These are phyloP conservation scores for Pezicula rhizophila DNA, from an alignment of 2,329 filamentous ascomycete species.

Conservation along the genomic window DNA sequence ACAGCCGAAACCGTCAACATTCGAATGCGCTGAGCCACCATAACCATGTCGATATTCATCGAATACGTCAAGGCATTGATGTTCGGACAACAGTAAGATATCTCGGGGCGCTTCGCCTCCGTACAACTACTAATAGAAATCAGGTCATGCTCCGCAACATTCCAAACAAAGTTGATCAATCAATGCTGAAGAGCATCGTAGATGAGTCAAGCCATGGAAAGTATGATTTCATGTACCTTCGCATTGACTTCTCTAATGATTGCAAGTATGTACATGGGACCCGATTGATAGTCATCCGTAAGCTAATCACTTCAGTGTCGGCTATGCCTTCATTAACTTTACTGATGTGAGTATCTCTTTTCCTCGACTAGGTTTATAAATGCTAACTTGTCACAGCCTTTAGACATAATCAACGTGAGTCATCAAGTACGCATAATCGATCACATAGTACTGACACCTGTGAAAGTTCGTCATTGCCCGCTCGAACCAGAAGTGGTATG, in stretches of 20 bases:
- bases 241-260: conserved; percentile 80
- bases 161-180: conserved; percentile 79
- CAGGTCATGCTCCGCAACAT: conserved; percentile 94
- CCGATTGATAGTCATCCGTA: conserved; percentile 14
- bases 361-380: background rate
- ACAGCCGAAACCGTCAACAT: conserved; percentile 32
- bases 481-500: conserved; percentile 64
- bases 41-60: conserved; percentile 55
- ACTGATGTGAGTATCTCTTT: conserved; percentile 53
- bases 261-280: conserved; percentile 60
- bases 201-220: conserved; percentile 73
- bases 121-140: conserved; percentile 4
- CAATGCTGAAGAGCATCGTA: conserved; percentile 71
- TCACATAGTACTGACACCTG: conserved; percentile 20
- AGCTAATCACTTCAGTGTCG: conserved; percentile 59
- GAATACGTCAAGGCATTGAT: conserved; percentile 61
- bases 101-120: conserved; percentile 3
- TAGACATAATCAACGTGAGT: conserved; percentile 63
- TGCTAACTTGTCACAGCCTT: conserved; percentile 48
- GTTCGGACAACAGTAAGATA: conserved; percentile 64
- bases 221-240: conserved; percentile 92
- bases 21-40: conserved; percentile 46
- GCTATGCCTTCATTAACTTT: conserved; percentile 97
- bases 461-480: conserved; percentile 65
- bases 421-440: background rate